A percentile compares a stretch with the other conserved stretches of the same genome.
These are phyloP conservation scores for Suillus americanus DNA, from an alignment of 768 basidiomycete species.

Conservation along the genomic window DNA sequence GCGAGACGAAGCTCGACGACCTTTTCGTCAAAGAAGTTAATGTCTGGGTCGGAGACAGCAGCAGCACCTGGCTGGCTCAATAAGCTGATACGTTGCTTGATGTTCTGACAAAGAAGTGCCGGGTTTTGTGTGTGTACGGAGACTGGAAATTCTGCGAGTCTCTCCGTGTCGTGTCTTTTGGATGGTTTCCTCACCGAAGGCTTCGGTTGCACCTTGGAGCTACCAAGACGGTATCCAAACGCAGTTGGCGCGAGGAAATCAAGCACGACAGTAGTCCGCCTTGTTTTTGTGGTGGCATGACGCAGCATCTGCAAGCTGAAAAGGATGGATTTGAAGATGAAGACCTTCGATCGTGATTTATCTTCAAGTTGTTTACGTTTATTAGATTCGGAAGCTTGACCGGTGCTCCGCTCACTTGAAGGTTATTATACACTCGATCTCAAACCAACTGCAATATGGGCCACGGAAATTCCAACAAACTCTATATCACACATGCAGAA, in stretches of 20 bases:
- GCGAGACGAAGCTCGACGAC: slow-evolving; percentile 41
- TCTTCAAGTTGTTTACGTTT: slow-evolving; percentile 9
- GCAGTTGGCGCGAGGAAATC: slow-evolving; percentile 46
- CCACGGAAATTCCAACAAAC: slow-evolving; percentile 82
- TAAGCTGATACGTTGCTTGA: slow-evolving; percentile 12
- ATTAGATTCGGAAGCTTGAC: slow-evolving; percentile 5
- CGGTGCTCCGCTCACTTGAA: background rate
- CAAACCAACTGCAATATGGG: slow-evolving; percentile 48
- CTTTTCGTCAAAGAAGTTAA: slow-evolving; percentile 34
- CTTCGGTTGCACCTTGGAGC: slow-evolving; percentile 15
- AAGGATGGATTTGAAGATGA: background rate
- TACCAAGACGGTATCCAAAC: slow-evolving; percentile 16
- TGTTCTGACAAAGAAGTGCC: slow-evolving; percentile 27
- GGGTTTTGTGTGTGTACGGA: slow-evolving; percentile 12
- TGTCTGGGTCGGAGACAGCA: slow-evolving; percentile 28
- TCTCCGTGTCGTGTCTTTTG: slow-evolving; percentile 8
- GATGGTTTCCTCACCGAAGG: background rate
- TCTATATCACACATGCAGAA: slow-evolving; percentile 89
- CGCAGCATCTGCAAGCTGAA: slow-evolving; percentile 22
- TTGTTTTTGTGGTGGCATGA: slow-evolving; percentile 19
- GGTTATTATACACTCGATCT: background rate
- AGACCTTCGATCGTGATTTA: background rate
- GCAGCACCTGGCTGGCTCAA: slow-evolving; percentile 7
- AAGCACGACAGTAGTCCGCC: slow-evolving; percentile 27
- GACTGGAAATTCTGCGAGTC: slow-evolving; percentile 1